A percentile compares a stretch with the other conserved stretches of the same genome.
Conservation (phyloP, 2,329 filamentous ascomycete genomes). For the Talaromyces sp. region DNA sequence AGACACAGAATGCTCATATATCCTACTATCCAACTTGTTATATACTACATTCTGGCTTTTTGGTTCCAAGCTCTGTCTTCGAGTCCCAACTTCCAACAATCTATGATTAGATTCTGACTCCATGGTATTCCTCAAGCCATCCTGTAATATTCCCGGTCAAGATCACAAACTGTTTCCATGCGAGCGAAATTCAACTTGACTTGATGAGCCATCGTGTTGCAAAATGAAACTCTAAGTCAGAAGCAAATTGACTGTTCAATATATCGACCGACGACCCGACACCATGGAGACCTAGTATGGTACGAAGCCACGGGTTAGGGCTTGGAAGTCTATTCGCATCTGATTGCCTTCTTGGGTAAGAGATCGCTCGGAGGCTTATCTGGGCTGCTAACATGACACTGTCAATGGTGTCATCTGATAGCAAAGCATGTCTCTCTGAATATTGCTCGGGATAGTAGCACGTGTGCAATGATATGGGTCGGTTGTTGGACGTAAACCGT, state of each 20-base stretch:
- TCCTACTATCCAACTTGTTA: neutral
- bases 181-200: neutral
- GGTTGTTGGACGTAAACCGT: neutral
- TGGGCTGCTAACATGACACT: neutral
- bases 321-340: neutral
- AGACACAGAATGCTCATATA: neutral
- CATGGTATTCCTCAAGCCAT: neutral
- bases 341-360: neutral
- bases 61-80: neutral
- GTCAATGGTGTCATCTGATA: neutral
- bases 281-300: neutral
- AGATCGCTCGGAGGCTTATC: neutral
- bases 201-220: neutral
- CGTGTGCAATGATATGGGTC: neutral
- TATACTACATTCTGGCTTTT: neutral
- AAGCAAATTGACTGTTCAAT: neutral
- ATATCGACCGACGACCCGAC: neutral
- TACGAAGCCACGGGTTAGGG: neutral
- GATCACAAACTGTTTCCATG: neutral
- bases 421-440: neutral
- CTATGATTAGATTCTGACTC: neutral
- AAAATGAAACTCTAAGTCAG: neutral
- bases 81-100: neutral
- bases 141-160: neutral
- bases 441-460: neutral